Evolutionary conservation across 495 filamentous ascomycete genomes (phyloP).

Genomic region (Glonium stellatum): DNA sequence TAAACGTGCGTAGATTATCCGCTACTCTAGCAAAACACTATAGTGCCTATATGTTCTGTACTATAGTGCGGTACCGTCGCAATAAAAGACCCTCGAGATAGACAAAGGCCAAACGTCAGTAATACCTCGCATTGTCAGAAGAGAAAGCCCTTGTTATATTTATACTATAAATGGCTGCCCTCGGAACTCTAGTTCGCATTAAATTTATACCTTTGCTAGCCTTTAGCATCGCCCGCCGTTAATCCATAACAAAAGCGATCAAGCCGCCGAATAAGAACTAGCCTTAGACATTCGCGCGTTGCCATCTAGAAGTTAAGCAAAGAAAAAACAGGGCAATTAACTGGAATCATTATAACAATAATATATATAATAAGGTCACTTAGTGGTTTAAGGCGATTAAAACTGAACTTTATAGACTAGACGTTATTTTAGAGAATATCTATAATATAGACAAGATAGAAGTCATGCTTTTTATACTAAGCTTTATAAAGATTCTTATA

Average conservation of each 20-base stretch:
- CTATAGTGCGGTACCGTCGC: constrained; percentile 1
- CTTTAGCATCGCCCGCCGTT: constrained; percentile 4
- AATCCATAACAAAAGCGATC: constrained; percentile 2
- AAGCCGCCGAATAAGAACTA: constrained; percentile 5
- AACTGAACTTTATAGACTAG: constrained; percentile 8
- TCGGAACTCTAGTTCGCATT: not conserved
- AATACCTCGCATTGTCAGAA: not conserved
- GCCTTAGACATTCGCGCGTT: not conserved
- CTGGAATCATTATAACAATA: constrained; percentile 31
- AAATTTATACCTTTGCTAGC: constrained; percentile 3
- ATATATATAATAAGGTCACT: constrained; percentile 18
- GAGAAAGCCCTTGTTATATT: not conserved
- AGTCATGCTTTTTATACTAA: constrained; percentile 35
- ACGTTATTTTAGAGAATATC: constrained; percentile 18
- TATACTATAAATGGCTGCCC: not conserved
- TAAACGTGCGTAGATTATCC: constrained; percentile 3
- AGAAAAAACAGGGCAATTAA: constrained; percentile 28
- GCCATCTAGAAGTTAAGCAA: constrained; percentile 2
- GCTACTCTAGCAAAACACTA: constrained; percentile 4
- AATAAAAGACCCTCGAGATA: constrained; percentile 4
- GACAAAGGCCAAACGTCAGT: constrained; percentile 3
- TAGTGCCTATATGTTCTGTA: not conserved
- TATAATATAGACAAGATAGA: constrained; percentile 21
- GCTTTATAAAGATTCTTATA: constrained; percentile 38
- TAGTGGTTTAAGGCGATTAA: constrained; percentile 17